Percentiles rank a stretch among this genome's conserved stretches.
phyloP scores from a whole-genome alignment of 1,284 basidiomycete genomes.

The Pseudozyma sp. region DNA sequence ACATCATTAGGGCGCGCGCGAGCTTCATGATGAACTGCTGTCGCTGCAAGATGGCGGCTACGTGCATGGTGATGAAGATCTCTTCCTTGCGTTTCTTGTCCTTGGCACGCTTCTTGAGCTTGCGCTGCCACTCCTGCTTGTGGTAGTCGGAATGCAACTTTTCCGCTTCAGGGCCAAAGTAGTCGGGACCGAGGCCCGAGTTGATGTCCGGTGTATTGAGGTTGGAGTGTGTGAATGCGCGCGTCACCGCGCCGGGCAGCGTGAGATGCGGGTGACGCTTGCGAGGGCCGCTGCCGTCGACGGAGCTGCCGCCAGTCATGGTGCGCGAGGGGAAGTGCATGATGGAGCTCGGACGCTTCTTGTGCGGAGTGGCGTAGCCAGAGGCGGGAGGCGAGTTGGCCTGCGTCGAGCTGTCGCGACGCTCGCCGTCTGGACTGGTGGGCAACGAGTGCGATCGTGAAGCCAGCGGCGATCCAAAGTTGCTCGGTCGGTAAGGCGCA shows the following conservation, averaged over 20 bases:
- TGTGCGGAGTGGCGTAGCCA: slow-evolving; percentile 40
- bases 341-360: slow-evolving; percentile 46
- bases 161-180: slow-evolving; percentile 56
- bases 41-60: slow-evolving; percentile 84
- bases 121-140: slow-evolving; percentile 64
- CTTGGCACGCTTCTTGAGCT: slow-evolving; percentile 63
- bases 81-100: slow-evolving; percentile 65
- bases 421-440: slow-evolving; percentile 32
- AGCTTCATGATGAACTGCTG: slow-evolving; percentile 92
- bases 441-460: slow-evolving; percentile 46
- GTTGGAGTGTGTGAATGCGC: slow-evolving; percentile 48
- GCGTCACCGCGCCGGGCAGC: slow-evolving; percentile 34
- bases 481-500: slow-evolving; percentile 40
- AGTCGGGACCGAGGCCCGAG: slow-evolving; percentile 47
- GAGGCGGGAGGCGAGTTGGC: slow-evolving; percentile 39
- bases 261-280: slow-evolving; percentile 15
- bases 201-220: slow-evolving; percentile 57
- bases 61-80: slow-evolving; percentile 81
- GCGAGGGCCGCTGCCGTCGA: slow-evolving; percentile 22
- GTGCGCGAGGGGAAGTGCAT: slow-evolving; percentile 47
- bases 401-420: slow-evolving; percentile 41
- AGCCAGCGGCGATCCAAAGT: slow-evolving; percentile 32
- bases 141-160: slow-evolving; percentile 40
- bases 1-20: slow-evolving; percentile 92
- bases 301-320: slow-evolving; percentile 40